Percentiles rank a stretch among this genome's conserved stretches.
Conservation (phyloP, 371 early-diverging fungal genomes). For the Rhizopus stolonifer region DNA sequence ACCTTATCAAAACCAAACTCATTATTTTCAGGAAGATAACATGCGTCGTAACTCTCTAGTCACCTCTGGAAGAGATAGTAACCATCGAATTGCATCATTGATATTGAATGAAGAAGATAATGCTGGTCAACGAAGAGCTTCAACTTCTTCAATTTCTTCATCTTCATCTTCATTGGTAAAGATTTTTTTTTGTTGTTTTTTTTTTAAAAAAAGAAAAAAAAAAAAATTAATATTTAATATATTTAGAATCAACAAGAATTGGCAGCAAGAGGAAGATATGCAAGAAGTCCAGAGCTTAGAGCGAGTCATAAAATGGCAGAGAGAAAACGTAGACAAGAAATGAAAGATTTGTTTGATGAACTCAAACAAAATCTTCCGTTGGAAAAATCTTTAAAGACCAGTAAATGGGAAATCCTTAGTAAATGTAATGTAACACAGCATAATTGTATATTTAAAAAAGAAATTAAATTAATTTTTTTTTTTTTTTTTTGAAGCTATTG, state of each 20-base stretch:
- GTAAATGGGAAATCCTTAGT: slow-evolving; percentile 79
- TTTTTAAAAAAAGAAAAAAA: too few species aligned
- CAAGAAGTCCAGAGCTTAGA: slow-evolving; percentile 59
- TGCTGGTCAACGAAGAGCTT: not conserved
- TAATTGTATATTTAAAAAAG: not conserved
- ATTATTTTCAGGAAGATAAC: not conserved
- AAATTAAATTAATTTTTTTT: not conserved
- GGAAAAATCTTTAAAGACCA: slow-evolving; percentile 64
- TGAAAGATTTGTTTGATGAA: slow-evolving; percentile 81
- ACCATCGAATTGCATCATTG: not conserved
- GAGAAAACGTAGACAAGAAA: slow-evolving; percentile 72
- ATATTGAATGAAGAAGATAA: not conserved
- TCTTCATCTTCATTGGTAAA: slow-evolving; percentile 2
- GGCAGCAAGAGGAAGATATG: slow-evolving; percentile 37
- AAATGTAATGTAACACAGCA: slow-evolving; percentile 49
- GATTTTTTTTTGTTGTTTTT: not conserved
- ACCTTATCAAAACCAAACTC: not conserved
- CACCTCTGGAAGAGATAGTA: not conserved
- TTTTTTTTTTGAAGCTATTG: not conserved
- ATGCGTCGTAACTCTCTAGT: slow-evolving; percentile 1
- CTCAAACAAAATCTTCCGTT: slow-evolving; percentile 66
- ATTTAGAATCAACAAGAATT: not conserved
- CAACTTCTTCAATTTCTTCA: not conserved
- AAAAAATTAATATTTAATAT: too few species aligned
- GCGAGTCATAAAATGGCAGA: slow-evolving; percentile 78